Percentiles rank a stretch among this genome's conserved stretches.
Evolutionary conservation across 2,329 filamentous ascomycete species (phyloP).

Genomic region (Penicillium concentricum): DNA sequence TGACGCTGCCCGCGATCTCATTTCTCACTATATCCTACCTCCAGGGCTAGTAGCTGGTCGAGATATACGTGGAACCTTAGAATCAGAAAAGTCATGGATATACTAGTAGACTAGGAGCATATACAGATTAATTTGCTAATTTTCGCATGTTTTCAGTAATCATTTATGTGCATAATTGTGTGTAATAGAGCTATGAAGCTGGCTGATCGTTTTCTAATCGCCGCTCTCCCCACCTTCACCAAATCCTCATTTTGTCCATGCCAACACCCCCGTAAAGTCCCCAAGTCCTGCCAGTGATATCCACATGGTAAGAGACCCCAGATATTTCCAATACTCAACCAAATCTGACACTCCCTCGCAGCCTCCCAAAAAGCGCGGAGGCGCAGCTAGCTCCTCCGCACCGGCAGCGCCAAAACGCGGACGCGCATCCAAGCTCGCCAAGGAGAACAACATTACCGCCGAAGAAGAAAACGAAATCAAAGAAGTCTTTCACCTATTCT

Average conservation of each 20-base stretch:
- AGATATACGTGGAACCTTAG: neutral
- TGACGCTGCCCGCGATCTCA: neutral
- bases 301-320: conserved; percentile 1
- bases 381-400: conserved; percentile 28
- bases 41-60: neutral
- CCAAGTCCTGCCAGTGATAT: neutral
- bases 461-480: conserved; percentile 86
- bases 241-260: neutral
- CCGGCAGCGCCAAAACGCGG: conserved; percentile 36
- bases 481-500: conserved; percentile 84
- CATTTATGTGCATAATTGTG: neutral
- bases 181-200: neutral
- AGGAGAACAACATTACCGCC: conserved; percentile 81
- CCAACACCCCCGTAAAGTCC: neutral
- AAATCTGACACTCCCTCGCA: conserved; percentile 8
- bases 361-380: conserved; percentile 40
- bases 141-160: neutral
- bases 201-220: neutral
- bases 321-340: neutral
- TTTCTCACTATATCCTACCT: neutral
- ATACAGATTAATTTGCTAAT: no score
- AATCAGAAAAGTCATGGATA: neutral
- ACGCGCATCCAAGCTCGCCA: conserved; percentile 83
- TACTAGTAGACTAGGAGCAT: neutral
- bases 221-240: conserved; percentile 3